Conservation (phyloP, 2,329 filamentous ascomycete species). For the Pleoardoris graminearum region DNA sequence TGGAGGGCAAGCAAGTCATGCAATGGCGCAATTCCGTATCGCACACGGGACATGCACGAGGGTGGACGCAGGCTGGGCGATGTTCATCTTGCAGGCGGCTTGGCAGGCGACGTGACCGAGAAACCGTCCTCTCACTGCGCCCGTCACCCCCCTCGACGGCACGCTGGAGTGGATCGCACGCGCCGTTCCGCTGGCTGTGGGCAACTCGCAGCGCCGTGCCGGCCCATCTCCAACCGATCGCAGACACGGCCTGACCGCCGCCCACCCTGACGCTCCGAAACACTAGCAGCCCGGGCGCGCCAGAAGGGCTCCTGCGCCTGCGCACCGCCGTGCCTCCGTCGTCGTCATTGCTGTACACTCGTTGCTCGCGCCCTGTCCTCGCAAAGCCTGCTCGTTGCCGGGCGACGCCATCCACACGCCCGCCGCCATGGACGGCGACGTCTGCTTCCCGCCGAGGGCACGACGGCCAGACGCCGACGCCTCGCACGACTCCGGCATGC, state of each 20-base stretch:
- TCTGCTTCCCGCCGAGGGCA: constrained; percentile 31
- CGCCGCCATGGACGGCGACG: constrained; percentile 37
- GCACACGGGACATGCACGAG: constrained; percentile 1
- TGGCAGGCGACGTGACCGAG: constrained; percentile 7
- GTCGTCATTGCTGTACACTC: not conserved
- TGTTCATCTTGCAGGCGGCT: constrained; percentile 2
- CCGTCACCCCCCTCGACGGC: constrained; percentile 14
- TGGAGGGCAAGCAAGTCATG: constrained; percentile 7
- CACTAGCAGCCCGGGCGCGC: constrained; percentile 22
- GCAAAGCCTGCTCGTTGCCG: constrained; percentile 11
- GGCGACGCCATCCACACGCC: constrained; percentile 1
- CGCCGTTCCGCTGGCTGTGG: constrained; percentile 3
- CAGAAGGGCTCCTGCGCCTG: not conserved
- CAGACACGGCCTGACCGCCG: not conserved
- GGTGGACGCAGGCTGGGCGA: constrained; percentile 7
- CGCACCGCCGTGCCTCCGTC: not conserved
- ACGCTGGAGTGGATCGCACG: constrained; percentile 10
- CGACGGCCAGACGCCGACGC: constrained; percentile 22
- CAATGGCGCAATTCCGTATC: constrained; percentile 8
- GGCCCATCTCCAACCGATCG: not conserved
- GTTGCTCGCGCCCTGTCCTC: not conserved
- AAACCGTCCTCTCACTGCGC: constrained; percentile 3
- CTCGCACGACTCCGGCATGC: constrained; percentile 39
- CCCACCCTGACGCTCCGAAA: constrained; percentile 21
- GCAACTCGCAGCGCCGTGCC: not conserved